Evolutionary conservation across 2,329 filamentous ascomycete species (phyloP), one percentile per base, ranked within the genome.

Genomic region (Pseudogymnoascus sp.): DNA sequence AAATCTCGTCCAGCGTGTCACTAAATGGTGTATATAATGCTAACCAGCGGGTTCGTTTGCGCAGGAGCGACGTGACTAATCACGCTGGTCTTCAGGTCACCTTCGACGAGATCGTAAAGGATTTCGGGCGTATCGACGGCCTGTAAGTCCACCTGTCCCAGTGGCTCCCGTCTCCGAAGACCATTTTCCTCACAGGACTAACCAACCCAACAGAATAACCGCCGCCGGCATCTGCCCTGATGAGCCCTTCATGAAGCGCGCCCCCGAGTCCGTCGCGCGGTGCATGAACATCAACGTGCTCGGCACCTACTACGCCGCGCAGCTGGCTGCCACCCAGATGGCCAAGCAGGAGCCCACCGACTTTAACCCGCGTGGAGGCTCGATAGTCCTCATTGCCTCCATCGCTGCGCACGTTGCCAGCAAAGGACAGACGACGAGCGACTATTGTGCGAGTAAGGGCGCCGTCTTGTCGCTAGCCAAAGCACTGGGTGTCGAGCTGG

Each of bases 381-480:
- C 71, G 0, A 73, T 75, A 36, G 70, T 75, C 10, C 61, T 73
- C 62, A 74, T 75, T 61, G 73, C 71, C 4, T 75, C 73, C 4
- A 73, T 74, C 45, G 69, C 74, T 7, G 72, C 73, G 0, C 68
- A 73, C 39, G 65, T 69, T 7, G 70, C 72, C 4, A 73, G 70
- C 62, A 72, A 72, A 31, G 72, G 67, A 11, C 73, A 75, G 63
- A 64, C 57, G 8, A 73, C 69, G 0, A 74, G 72, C 62, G 73
- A 73, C 16, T 82, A 81, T 67, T 78, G 76, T 62, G 76, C 78
- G 2, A 77, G 74, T 45, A 82, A 82, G 66, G 77, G 76, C 8
- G 80, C 78, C 0, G 78, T 80, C 5, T 71, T 77, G 8, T 72
- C 76, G 45, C 71, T 83, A 51, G 81, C 79, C 6, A 78, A 76